phyloP scores from a whole-genome alignment of 108 stramenopile species.

The Conticribra guillardii region DNA sequence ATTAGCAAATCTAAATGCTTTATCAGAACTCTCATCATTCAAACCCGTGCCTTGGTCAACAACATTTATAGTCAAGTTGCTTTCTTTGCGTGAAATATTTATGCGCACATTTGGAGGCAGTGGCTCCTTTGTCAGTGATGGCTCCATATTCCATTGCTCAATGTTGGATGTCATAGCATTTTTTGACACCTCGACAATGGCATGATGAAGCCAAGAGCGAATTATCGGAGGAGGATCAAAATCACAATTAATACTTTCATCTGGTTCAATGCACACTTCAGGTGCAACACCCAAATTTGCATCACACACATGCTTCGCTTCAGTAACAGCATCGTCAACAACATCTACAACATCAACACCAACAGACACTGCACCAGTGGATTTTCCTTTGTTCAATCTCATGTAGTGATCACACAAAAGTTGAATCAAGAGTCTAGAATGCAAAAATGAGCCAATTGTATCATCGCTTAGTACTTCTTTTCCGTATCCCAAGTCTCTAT shows the following conservation, averaged over 20 bases:
- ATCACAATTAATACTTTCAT: slow-evolving; percentile 9
- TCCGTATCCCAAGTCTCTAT: background rate
- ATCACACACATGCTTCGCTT: slow-evolving; percentile 76
- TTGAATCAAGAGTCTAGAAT: slow-evolving; percentile 60
- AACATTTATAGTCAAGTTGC: slow-evolving; percentile 49
- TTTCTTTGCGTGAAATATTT: slow-evolving; percentile 13
- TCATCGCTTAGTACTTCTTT: slow-evolving; percentile 12
- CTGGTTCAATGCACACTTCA: slow-evolving; percentile 26
- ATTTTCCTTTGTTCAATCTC: slow-evolving; percentile 44
- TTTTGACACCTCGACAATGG: slow-evolving; percentile 78
- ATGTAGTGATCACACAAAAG: slow-evolving; percentile 75
- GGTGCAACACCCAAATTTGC: slow-evolving; percentile 60
- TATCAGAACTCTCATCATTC: slow-evolving; percentile 8
- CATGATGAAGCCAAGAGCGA: slow-evolving; percentile 81
- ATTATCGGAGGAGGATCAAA: slow-evolving; percentile 56
- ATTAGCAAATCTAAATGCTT: slow-evolving; percentile 51
- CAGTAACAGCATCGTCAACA: slow-evolving; percentile 64
- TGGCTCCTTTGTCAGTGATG: background rate
- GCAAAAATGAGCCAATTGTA: slow-evolving; percentile 46
- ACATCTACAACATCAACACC: slow-evolving; percentile 46
- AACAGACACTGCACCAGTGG: slow-evolving; percentile 57
- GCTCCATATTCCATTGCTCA: slow-evolving; percentile 28
- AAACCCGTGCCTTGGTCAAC: slow-evolving; percentile 69
- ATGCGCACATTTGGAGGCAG: slow-evolving; percentile 36
- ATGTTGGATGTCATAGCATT: slow-evolving; percentile 76